Conservation (phyloP, 2,329 filamentous ascomycete genomes). For the Colletotrichum echinochloae region DNA sequence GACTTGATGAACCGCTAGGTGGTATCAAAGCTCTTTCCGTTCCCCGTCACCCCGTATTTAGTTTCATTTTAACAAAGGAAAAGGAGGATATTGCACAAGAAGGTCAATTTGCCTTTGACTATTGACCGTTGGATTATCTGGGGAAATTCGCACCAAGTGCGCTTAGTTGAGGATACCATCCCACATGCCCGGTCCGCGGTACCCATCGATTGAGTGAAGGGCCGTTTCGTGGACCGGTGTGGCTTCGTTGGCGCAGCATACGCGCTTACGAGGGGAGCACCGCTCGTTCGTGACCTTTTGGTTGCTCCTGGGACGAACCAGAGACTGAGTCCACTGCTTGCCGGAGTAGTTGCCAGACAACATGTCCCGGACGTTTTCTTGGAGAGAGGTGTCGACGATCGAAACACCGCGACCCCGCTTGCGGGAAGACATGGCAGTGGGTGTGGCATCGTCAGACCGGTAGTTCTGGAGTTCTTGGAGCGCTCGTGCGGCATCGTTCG, state of each 20-base stretch:
- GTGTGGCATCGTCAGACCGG: conserved; percentile 53
- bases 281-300: conserved; percentile 43
- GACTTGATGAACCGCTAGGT: conserved; percentile 48
- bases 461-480: conserved; percentile 72
- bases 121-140: conserved; percentile 31
- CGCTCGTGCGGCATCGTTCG: conserved; percentile 67
- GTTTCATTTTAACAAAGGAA: conserved; percentile 43
- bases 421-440: conserved; percentile 50
- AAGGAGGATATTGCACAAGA: conserved; percentile 39
- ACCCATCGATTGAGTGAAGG: conserved; percentile 62
- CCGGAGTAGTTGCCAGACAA: conserved; percentile 56
- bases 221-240: conserved; percentile 60
- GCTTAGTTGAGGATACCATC: conserved; percentile 68
- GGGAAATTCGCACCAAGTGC: conserved; percentile 32
- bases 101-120: conserved; percentile 27
- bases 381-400: conserved; percentile 66
- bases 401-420: conserved; percentile 73
- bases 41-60: conserved; percentile 43
- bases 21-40: conserved; percentile 50
- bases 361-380: conserved; percentile 76
- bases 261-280: conserved; percentile 67
- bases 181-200: conserved; percentile 75
- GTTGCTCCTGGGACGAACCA: conserved; percentile 55
- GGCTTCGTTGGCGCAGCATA: conserved; percentile 74
- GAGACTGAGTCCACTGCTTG: conserved; percentile 52